Evolutionary conservation across 73 alveolate genomes (phyloP).

Genomic region (Blepharisma japonicum): DNA sequence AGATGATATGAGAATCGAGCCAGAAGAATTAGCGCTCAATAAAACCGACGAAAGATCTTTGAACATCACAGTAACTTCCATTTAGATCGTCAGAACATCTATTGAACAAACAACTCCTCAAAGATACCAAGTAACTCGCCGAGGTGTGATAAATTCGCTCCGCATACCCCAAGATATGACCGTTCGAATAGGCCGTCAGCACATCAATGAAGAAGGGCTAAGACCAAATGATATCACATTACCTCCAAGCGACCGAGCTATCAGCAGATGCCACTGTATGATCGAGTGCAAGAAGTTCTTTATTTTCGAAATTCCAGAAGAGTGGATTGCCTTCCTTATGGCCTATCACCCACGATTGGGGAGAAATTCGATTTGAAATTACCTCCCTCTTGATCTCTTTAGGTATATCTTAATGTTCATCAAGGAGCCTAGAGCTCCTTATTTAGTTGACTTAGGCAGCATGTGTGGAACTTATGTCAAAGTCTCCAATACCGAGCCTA

Average conservation of each 20-base stretch:
- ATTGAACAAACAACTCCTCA: background rate
- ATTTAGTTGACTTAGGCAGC: conserved; percentile 64
- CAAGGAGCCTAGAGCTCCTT: conserved; percentile 44
- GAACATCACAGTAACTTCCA: background rate
- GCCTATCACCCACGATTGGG: conserved; percentile 56
- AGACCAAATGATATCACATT: conserved; percentile 73
- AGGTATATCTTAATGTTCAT: conserved; percentile 49
- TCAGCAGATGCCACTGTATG: conserved; percentile 63
- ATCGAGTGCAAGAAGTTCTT: conserved; percentile 49
- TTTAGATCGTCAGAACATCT: background rate
- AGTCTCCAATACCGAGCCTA: conserved; percentile 24
- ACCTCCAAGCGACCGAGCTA: conserved; percentile 66
- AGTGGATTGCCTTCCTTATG: conserved; percentile 48
- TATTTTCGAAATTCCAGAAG: conserved; percentile 33
- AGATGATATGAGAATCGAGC: no score
- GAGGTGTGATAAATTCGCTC: background rate
- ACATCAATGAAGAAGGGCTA: conserved; percentile 56
- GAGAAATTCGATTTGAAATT: conserved; percentile 37
- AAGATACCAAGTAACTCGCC: background rate
- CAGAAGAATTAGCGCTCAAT: no score
- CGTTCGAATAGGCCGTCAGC: conserved; percentile 66
- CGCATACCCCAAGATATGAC: background rate
- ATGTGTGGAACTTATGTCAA: conserved; percentile 71
- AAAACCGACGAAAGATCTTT: background rate
- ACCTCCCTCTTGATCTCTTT: conserved; percentile 51